Conservation (phyloP, 495 filamentous ascomycete species). For the Talaromyces thailandensis region DNA sequence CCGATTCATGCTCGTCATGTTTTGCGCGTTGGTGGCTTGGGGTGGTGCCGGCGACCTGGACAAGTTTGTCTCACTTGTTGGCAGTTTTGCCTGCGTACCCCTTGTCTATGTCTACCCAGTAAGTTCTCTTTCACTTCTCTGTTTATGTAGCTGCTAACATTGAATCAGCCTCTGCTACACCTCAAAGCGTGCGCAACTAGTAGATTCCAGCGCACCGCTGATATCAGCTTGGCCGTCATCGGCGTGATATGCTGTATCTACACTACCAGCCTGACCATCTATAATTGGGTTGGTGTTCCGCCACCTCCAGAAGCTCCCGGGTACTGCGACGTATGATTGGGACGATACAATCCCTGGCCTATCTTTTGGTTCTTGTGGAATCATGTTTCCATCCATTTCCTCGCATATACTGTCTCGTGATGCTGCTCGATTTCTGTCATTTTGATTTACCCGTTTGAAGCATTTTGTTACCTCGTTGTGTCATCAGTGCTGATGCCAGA, state of each 20-base stretch:
- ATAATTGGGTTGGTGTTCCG: slow-evolving; percentile 56
- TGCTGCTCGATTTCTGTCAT: background rate
- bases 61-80: slow-evolving; percentile 92
- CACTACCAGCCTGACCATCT: slow-evolving; percentile 74
- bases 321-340: slow-evolving; percentile 45
- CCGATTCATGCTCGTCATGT: slow-evolving; percentile 80
- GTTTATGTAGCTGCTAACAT: slow-evolving; percentile 8
- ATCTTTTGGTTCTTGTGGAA: background rate
- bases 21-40: slow-evolving; percentile 85
- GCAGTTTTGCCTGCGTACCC: slow-evolving; percentile 95
- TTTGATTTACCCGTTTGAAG: background rate
- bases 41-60: slow-evolving; percentile 86
- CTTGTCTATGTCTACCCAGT: slow-evolving; percentile 97
- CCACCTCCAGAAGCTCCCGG: slow-evolving; percentile 27
- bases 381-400: background rate
- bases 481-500: slow-evolving; percentile 5
- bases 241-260: slow-evolving; percentile 82
- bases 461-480: background rate
- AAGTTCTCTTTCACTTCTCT: slow-evolving; percentile 24
- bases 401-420: background rate
- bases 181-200: slow-evolving; percentile 66
- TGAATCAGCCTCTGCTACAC: slow-evolving; percentile 71
- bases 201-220: slow-evolving; percentile 51
- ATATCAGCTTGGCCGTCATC: slow-evolving; percentile 68
- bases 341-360: background rate